Evolutionary conservation across 2,329 filamentous ascomycete species (phyloP).

Genomic region (Alternaria incomplexa): DNA sequence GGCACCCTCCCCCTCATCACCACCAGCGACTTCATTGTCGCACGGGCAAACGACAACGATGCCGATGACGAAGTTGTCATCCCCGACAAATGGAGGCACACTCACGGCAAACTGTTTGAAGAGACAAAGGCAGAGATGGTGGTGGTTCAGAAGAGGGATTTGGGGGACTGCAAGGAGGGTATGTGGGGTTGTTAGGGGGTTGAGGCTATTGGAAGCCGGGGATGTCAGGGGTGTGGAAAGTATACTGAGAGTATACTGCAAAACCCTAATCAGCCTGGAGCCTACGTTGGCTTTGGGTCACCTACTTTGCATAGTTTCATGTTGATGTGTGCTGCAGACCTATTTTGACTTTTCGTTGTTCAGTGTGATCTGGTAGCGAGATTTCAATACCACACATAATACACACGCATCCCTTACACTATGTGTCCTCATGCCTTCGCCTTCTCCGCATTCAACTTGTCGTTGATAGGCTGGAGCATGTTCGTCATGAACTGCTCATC

Average conservation of each 20-base stretch:
- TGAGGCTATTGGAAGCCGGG: not conserved
- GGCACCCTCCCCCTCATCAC: not conserved
- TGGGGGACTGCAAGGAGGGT: not conserved
- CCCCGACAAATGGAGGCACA: not conserved
- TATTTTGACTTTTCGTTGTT: not conserved
- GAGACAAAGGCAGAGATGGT: not conserved
- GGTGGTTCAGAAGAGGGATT: not conserved
- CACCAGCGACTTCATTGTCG: not conserved
- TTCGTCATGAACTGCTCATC: constrained; percentile 18
- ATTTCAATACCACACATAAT: not conserved
- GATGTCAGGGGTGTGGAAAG: not conserved
- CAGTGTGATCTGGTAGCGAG: not conserved
- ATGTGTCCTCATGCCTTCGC: constrained; percentile 12
- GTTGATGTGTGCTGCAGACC: not conserved
- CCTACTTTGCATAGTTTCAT: not conserved
- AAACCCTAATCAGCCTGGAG: not conserved
- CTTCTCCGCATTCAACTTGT: constrained; percentile 24
- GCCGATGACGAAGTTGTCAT: not conserved
- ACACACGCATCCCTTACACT: not conserved
- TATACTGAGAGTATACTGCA: not conserved
- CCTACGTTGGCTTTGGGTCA: not conserved
- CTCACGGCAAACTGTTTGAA: not conserved
- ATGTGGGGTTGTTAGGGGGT: not conserved
- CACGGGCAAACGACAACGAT: not conserved
- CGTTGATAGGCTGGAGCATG: constrained; percentile 29